phyloP scores from a whole-genome alignment of 495 filamentous ascomycete species.

The Hypoxylon lienhwacheense region DNA sequence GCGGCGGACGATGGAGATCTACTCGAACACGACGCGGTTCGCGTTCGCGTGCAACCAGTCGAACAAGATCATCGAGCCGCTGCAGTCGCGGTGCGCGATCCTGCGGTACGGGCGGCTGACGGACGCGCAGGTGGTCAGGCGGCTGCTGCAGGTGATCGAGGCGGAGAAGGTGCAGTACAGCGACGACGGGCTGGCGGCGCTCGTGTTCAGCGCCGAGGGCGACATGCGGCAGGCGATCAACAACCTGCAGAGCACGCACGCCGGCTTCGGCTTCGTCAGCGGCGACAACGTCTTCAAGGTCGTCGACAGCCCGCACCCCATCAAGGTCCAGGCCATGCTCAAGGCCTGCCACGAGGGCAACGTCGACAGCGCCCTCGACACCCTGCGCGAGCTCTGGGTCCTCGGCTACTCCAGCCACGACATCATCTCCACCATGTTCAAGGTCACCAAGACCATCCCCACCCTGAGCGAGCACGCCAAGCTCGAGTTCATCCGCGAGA shows the following conservation, averaged over 20 bases:
- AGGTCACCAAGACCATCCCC: slow-evolving; percentile 92
- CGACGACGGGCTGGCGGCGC: slow-evolving; percentile 90
- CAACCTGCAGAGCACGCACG: slow-evolving; percentile 91
- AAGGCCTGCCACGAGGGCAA: slow-evolving; percentile 94
- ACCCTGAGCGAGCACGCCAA: slow-evolving; percentile 90
- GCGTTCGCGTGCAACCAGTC: slow-evolving; percentile 98
- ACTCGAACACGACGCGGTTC: slow-evolving; percentile 93
- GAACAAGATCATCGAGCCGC: slow-evolving; percentile 98
- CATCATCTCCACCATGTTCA: slow-evolving; percentile 98
- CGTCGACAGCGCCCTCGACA: slow-evolving; percentile 82
- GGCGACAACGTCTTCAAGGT: slow-evolving; percentile 99
- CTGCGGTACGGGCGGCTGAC: slow-evolving; percentile 91
- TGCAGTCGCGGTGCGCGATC: slow-evolving; percentile 96
- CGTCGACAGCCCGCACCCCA: slow-evolving; percentile 93
- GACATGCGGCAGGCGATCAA: slow-evolving; percentile 99
- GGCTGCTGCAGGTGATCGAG: slow-evolving; percentile 87
- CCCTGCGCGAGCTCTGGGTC: slow-evolving; percentile 87
- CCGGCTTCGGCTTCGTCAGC: slow-evolving; percentile 96
- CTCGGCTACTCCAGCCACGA: slow-evolving; percentile 95
- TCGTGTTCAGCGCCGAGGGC: slow-evolving; percentile 96
- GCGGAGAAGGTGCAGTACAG: slow-evolving; percentile 84
- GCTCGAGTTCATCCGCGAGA: slow-evolving; percentile 95
- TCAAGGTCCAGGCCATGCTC: slow-evolving; percentile 98
- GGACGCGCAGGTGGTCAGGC: slow-evolving; percentile 86
- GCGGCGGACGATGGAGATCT: slow-evolving; percentile 98